These are phyloP conservation scores for Ustanciosporium gigantosporum DNA, from an alignment of 1,284 basidiomycete species.

Conservation along the genomic window DNA sequence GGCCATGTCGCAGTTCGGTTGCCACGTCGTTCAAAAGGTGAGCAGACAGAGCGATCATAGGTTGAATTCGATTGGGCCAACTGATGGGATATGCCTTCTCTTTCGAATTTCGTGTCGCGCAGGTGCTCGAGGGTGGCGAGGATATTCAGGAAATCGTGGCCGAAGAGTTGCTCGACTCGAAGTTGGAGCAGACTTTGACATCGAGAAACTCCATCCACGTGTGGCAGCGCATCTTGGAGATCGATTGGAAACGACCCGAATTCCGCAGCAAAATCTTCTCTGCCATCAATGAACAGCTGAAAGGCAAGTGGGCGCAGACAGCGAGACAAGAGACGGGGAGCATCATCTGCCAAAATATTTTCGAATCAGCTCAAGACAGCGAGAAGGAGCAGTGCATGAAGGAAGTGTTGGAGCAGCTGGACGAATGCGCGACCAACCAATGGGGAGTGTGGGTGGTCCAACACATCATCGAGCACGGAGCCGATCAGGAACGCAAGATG, in stretches of 20 bases:
- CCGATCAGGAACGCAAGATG: conserved; percentile 18
- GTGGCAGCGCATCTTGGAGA: conserved; percentile 49
- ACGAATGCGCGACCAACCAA: conserved; percentile 50
- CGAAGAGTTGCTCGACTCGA: conserved; percentile 44
- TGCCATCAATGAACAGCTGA: conserved; percentile 43
- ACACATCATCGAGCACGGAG: conserved; percentile 57
- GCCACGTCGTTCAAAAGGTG: conserved; percentile 50
- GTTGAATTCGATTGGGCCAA: too few species aligned
- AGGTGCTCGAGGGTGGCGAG: conserved; percentile 42
- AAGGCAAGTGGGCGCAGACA: conserved; percentile 42
- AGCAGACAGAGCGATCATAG: too few species aligned
- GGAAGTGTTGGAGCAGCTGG: conserved; percentile 47
- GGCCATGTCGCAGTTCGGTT: conserved; percentile 49
- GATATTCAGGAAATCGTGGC: conserved; percentile 19
- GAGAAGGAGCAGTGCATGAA: conserved; percentile 47
- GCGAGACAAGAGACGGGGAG: conserved; percentile 53
- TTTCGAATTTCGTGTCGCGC: background rate
- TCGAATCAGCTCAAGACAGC: conserved; percentile 45
- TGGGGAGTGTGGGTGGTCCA: conserved; percentile 60
- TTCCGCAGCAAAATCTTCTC: conserved; percentile 40
- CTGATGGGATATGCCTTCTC: too few species aligned
- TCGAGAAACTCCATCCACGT: conserved; percentile 52
- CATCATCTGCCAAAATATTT: conserved; percentile 53
- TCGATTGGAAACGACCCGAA: conserved; percentile 33
- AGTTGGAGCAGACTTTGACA: conserved; percentile 46